A percentile compares a stretch with the other conserved stretches of the same genome.
Evolutionary conservation across 768 basidiomycete species (phyloP).

Genomic region (Collybia mongolica): DNA sequence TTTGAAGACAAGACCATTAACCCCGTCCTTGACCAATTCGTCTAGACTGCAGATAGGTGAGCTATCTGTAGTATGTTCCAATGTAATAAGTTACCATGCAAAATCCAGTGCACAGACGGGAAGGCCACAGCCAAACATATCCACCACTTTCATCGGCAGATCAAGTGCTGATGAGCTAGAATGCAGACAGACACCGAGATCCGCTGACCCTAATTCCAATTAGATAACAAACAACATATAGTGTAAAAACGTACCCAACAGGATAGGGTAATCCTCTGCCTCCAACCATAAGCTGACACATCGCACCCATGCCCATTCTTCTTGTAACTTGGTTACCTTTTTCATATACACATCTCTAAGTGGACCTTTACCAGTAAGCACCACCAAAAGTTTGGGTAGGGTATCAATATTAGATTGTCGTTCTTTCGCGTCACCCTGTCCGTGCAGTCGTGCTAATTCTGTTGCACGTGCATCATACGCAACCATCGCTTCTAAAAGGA

Average conservation of each 20-base stretch:
- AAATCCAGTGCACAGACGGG: constrained; percentile 92
- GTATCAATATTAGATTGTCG: constrained; percentile 11
- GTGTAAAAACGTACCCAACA: constrained; percentile 59
- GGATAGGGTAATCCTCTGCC: constrained; percentile 82
- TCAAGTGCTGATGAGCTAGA: constrained; percentile 88
- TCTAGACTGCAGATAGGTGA: constrained; percentile 50
- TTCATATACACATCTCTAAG: constrained; percentile 72
- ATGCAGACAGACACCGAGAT: constrained; percentile 90
- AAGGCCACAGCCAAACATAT: constrained; percentile 97
- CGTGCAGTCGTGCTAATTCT: constrained; percentile 15
- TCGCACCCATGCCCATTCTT: constrained; percentile 73
- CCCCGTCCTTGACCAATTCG: constrained; percentile 83
- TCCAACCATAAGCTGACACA: constrained; percentile 88
- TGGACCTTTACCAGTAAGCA: constrained; percentile 92
- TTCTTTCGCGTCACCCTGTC: constrained; percentile 1
- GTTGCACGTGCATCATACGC: constrained; percentile 64
- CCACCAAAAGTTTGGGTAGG: constrained; percentile 76
- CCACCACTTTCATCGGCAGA: constrained; percentile 98
- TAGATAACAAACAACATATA: neutral
- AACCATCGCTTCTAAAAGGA: constrained; percentile 74
- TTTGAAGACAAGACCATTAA: constrained; percentile 82
- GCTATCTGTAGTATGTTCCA: neutral
- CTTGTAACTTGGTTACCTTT: constrained; percentile 57
- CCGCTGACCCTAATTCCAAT: constrained; percentile 67
- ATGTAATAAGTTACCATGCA: constrained; percentile 59